Conservation (phyloP, 176 grass and related monocot species). For the Juncus inflexus region DNA sequence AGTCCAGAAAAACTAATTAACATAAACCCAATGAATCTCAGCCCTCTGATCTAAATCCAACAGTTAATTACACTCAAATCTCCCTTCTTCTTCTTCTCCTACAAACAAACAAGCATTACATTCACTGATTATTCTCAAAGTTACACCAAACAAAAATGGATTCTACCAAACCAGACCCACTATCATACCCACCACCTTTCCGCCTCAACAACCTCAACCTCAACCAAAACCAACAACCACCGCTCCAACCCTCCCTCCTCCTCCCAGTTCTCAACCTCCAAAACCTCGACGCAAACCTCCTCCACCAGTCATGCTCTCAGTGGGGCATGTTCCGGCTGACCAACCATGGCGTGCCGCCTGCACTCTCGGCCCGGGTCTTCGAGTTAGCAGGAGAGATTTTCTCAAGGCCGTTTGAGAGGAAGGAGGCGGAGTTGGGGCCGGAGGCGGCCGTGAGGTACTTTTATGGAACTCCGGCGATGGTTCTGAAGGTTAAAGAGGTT, state of each 20-base stretch:
- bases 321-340: conserved; percentile 49
- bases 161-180: background rate
- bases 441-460: conserved; percentile 37
- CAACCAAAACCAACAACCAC: background rate
- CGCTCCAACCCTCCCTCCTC: background rate
- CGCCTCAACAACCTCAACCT: background rate
- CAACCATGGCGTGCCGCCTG: conserved; percentile 53
- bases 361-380: conserved; percentile 36
- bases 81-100: background rate
- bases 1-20: no score
- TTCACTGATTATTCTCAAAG: background rate
- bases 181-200: conserved; percentile 36
- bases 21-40: no score
- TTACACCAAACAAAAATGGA: conserved; percentile 1
- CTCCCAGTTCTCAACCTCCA: conserved; percentile 26
- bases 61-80: no score
- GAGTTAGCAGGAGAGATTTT: conserved; percentile 13
- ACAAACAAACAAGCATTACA: background rate
- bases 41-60: no score
- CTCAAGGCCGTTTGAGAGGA: conserved; percentile 31
- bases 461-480: conserved; percentile 62
- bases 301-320: conserved; percentile 26
- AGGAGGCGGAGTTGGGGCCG: conserved; percentile 8
- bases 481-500: conserved; percentile 36
- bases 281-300: conserved; percentile 5